Conservation (phyloP, 2,329 filamentous ascomycete genomes). For the Diaporthe sp. region DNA sequence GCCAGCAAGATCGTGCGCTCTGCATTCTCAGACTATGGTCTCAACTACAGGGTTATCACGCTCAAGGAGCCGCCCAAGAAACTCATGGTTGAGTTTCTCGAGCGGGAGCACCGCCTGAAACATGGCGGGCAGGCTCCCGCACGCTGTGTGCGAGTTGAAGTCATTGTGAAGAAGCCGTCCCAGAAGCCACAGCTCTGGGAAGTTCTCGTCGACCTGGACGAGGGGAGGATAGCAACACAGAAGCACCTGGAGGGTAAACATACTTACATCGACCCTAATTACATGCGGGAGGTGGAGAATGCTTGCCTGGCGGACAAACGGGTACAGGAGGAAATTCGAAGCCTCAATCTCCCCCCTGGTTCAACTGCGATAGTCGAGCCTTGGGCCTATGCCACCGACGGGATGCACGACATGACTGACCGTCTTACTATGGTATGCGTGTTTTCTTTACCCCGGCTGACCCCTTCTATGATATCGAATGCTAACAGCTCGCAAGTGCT, state of each 20-base stretch:
- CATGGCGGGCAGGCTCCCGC: neutral
- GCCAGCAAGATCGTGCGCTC: neutral
- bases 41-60: neutral
- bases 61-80: too few relatives aligned
- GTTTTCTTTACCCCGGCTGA: neutral
- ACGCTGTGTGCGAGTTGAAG: neutral
- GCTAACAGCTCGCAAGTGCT: neutral
- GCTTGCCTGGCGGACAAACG: neutral
- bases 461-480: neutral
- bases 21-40: neutral
- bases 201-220: neutral
- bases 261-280: neutral
- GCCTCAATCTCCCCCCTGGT: neutral
- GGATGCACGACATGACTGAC: neutral
- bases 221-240: neutral
- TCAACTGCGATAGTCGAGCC: neutral
- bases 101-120: neutral
- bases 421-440: neutral
- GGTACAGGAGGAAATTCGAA: neutral
- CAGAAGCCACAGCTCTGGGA: neutral
- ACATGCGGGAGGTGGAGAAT: neutral
- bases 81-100: neutral
- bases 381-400: neutral
- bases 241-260: neutral
- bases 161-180: neutral